Evolutionary conservation across 2,329 filamentous ascomycete genomes (phyloP).

Genomic region (Monosporascus sp.): DNA sequence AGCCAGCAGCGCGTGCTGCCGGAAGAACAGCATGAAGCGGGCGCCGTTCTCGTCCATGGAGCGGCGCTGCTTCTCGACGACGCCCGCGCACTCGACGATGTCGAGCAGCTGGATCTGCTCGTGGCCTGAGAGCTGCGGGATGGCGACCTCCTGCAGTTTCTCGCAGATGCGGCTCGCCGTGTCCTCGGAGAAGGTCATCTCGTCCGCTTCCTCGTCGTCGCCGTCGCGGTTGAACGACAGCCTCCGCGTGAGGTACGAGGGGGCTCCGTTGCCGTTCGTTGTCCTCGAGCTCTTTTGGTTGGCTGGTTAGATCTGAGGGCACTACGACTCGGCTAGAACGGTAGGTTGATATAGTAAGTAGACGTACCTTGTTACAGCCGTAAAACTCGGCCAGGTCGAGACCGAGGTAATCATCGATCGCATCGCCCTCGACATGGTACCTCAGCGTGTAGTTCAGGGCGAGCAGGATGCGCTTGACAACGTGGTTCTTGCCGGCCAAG

Average conservation of each 20-base stretch:
- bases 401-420: conserved; percentile 72
- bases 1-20: conserved; percentile 65
- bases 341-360: not conserved
- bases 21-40: conserved; percentile 81
- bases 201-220: conserved; percentile 64
- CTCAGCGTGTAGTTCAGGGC: conserved; percentile 72
- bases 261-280: conserved; percentile 14
- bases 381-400: conserved; percentile 59
- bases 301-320: too few relatives aligned
- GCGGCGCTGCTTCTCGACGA: conserved; percentile 79
- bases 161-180: conserved; percentile 68
- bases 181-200: conserved; percentile 66
- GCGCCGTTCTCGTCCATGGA: conserved; percentile 89
- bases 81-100: conserved; percentile 77
- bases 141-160: conserved; percentile 65
- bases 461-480: conserved; percentile 69
- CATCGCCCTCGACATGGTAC: conserved; percentile 76
- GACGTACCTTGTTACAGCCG: conserved; percentile 27
- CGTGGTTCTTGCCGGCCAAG: conserved; percentile 65
- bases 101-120: conserved; percentile 83
- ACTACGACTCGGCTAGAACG: too few relatives aligned
- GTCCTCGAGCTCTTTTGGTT: conserved; percentile 1
- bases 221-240: conserved; percentile 47
- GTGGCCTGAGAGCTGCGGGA: conserved; percentile 75
- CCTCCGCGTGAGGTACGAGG: conserved; percentile 33